Evolutionary conservation across 768 basidiomycete species (phyloP).

Genomic region (Lactarius sanguifluus): DNA sequence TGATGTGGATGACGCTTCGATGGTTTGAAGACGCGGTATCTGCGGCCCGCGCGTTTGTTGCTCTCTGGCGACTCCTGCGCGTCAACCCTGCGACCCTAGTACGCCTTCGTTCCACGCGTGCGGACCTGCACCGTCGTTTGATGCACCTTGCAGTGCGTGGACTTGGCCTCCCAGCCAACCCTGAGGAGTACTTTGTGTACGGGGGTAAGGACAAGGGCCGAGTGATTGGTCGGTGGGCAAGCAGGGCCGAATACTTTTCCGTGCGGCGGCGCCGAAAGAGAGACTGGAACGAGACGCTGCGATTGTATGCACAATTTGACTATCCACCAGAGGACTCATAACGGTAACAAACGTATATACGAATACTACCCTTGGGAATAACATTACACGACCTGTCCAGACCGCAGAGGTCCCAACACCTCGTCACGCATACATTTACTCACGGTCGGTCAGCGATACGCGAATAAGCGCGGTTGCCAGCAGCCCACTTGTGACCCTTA

Average conservation of each 20-base stretch:
- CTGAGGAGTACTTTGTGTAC: constrained; percentile 61
- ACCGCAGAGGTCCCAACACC: neutral
- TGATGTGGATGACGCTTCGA: constrained; percentile 89
- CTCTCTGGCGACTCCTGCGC: constrained; percentile 59
- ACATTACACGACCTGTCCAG: neutral
- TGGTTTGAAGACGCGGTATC: constrained; percentile 87
- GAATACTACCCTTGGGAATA: constrained; percentile 7
- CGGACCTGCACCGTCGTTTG: constrained; percentile 60
- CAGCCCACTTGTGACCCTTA: constrained; percentile 69
- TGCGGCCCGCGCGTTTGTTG: constrained; percentile 69
- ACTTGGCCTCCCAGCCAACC: constrained; percentile 65
- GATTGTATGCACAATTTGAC: constrained; percentile 80
- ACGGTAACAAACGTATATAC: constrained; percentile 17
- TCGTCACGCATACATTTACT: neutral
- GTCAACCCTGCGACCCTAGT: constrained; percentile 60
- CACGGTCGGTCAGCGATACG: constrained; percentile 33
- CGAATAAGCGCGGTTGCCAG: constrained; percentile 67
- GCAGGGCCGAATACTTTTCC: constrained; percentile 74
- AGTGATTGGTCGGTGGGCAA: constrained; percentile 66
- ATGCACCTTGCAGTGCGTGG: constrained; percentile 59
- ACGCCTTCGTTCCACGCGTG: constrained; percentile 52
- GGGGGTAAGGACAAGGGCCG: constrained; percentile 74
- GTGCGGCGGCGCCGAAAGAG: constrained; percentile 74
- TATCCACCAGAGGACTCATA: constrained; percentile 61
- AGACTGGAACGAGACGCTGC: constrained; percentile 87